Base-by-base conservation (phyloP, 2,329 filamentous ascomycete species). In the Sordariomycetes sp. region DNA sequence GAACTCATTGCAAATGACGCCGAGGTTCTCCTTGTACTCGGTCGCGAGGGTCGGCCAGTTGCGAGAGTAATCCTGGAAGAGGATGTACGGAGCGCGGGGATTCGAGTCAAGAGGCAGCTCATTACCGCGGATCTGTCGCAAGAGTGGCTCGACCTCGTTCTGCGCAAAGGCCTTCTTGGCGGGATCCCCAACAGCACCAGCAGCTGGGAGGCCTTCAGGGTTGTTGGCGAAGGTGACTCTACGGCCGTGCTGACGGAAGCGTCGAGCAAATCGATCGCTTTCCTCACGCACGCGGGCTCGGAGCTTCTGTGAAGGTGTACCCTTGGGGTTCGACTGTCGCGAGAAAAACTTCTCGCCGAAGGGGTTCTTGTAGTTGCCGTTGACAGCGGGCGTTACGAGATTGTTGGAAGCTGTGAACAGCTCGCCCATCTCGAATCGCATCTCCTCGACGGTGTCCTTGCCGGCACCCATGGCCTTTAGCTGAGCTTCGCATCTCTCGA, bases 361-460 rank as follows among this genome's bases (percentile, higher is more conserved):
- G 0, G 67, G 67, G 39, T 70, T 70, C 55, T 71, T 71, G 59
- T 71, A 71, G 52, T 68, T 69, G 32, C 67, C 68, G 34, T 70
- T 66, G 18, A 70, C 64, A 25, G 68, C 66, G 4, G 67, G 67
- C 2, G 65, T 69, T 24, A 70, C 65, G n/a, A 71, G 58, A 34
- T 70, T 68, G 51, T 68, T 69, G 21, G 64, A 70, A 1, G 60
- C 55, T 0, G 66, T 68, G 39, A 70, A 71, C 6, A 71, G 56
- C 42, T 71, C 67, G 29, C 67, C 66, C 45, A 71, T 67, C 46
- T 71, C 64, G 38, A 68, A 59, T 11, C 66, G 58, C 67, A 71
- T 70, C 53, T 71, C 68, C 39, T 67, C 63, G 2, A 68, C 58
- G 0, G 66, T 70, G 42, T 70, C 67, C 38, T 66, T 68, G 38